These are phyloP conservation scores for Davidsoniella eucalypti DNA, from an alignment of 2,329 filamentous ascomycete species.

Conservation along the genomic window DNA sequence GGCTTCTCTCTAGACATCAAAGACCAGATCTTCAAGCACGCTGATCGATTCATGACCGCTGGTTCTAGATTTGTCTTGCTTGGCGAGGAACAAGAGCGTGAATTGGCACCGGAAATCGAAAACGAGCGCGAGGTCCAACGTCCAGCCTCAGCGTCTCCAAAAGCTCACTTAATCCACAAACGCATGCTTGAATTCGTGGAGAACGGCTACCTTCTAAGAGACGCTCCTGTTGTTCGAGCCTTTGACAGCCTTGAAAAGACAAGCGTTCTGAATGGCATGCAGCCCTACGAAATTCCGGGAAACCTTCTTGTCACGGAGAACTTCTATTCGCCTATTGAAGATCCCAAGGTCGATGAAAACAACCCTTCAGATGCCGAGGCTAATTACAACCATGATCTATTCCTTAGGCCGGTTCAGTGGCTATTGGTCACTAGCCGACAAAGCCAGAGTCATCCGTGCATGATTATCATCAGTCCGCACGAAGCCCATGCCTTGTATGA, in stretches of 20 bases:
- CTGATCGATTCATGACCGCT: neutral
- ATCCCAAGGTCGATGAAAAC: neutral
- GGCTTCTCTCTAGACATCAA: neutral
- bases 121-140: conserved; percentile 38
- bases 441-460: neutral
- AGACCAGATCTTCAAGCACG: conserved; percentile 1
- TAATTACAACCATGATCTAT: conserved; percentile 24
- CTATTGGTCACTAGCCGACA: conserved; percentile 20
- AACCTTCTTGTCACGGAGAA: conserved; percentile 32
- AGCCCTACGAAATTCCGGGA: conserved; percentile 21
- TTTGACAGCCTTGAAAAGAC: conserved; percentile 28
- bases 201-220: conserved; percentile 19
- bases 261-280: conserved; percentile 22
- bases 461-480: conserved; percentile 43
- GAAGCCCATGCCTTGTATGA: conserved; percentile 39
- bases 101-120: conserved; percentile 48
- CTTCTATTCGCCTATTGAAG: conserved; percentile 29
- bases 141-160: conserved; percentile 25
- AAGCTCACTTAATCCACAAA: conserved; percentile 25
- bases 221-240: conserved; percentile 25
- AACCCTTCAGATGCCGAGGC: neutral
- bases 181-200: conserved; percentile 26
- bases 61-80: conserved; percentile 21
- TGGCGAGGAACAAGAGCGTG: conserved; percentile 52
- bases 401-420: conserved; percentile 38